A percentile compares a stretch with the other conserved stretches of the same genome.
Evolutionary conservation across 169 alveolate species (phyloP).

Genomic region (Perkinsus olseni): DNA sequence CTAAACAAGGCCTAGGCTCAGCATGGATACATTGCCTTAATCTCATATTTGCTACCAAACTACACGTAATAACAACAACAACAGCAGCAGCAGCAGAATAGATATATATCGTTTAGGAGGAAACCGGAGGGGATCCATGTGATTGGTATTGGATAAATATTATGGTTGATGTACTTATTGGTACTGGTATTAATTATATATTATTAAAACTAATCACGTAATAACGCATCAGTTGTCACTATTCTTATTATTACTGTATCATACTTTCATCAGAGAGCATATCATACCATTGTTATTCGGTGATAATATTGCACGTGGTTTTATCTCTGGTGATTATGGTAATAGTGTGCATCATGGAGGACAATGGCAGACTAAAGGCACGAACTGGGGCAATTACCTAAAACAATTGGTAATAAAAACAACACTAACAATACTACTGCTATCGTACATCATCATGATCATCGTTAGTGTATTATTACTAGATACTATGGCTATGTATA

Average conservation of each 20-base stretch:
- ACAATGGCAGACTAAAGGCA: not conserved
- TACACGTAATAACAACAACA: not conserved
- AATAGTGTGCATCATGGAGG: not conserved
- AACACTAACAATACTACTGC: not conserved
- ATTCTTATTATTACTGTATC: too few species aligned
- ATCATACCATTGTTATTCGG: not conserved
- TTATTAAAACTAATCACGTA: not conserved
- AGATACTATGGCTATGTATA: not conserved
- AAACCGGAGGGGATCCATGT: slow-evolving; percentile 15
- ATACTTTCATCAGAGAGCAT: too few species aligned
- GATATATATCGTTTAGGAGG: not conserved
- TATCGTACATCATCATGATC: too few species aligned
- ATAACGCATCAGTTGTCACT: too few species aligned
- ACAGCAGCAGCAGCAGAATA: not conserved
- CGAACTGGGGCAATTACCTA: not conserved
- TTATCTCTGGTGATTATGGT: not conserved
- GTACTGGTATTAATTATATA: not conserved
- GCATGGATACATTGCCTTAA: not conserved
- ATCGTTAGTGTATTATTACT: too few species aligned
- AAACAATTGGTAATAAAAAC: not conserved
- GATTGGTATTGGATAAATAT: slow-evolving; percentile 28
- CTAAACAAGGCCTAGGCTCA: not conserved
- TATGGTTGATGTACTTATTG: slow-evolving; percentile 17
- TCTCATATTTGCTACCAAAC: not conserved
- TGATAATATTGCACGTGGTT: not conserved